Evolutionary conservation across 371 early-diverging fungal species (phyloP).

Genomic region (Haplosporangium sp.): DNA sequence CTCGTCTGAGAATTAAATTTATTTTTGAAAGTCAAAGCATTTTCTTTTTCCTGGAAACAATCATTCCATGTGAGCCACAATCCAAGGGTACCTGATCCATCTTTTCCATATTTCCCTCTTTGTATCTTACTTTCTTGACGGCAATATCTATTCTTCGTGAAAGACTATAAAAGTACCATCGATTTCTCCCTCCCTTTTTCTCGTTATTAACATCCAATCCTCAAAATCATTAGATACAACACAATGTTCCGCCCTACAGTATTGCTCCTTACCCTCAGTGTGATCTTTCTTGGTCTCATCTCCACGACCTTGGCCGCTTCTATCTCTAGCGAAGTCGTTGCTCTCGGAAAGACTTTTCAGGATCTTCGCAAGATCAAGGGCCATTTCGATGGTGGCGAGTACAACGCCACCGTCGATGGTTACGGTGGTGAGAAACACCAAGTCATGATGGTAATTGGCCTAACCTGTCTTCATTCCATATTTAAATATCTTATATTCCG

Average conservation of each 20-base stretch:
- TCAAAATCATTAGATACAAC: neutral
- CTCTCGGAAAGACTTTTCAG: conserved; percentile 52
- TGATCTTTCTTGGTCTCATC: conserved; percentile 22
- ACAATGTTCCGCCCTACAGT: conserved; percentile 19
- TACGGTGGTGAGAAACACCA: conserved; percentile 63
- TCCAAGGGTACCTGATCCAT: neutral
- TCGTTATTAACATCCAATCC: neutral
- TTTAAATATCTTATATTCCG: neutral
- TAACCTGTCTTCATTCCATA: conserved; percentile 8
- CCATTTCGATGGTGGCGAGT: conserved; percentile 63
- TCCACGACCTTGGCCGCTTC: conserved; percentile 18
- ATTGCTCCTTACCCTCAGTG: conserved; percentile 14
- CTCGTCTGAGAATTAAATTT: neutral
- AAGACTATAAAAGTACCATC: neutral
- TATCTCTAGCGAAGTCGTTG: conserved; percentile 5
- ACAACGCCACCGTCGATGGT: conserved; percentile 60
- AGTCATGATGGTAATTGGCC: conserved; percentile 58
- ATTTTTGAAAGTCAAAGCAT: neutral
- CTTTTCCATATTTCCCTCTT: neutral
- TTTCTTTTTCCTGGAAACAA: neutral
- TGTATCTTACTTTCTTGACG: no score
- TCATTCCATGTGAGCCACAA: neutral
- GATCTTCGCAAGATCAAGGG: conserved; percentile 61
- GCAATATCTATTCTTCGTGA: neutral
- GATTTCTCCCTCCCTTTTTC: neutral